Base-by-base conservation (phyloP, 306 rosid genomes). In the Citrullus colocynthis region DNA sequence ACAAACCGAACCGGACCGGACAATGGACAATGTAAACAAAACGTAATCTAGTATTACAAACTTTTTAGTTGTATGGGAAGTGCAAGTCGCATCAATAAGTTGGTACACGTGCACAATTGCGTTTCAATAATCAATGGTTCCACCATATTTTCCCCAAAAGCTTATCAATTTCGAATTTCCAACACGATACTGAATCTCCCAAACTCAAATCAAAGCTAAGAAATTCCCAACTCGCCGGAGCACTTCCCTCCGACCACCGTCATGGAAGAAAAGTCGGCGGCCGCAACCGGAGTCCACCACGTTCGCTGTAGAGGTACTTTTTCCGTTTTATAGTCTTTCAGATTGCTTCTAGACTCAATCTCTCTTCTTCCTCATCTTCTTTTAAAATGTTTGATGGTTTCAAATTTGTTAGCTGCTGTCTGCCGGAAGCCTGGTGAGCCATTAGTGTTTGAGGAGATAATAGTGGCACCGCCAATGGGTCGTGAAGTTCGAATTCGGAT, bases 391-490 rank as follows among this genome's bases (percentile, higher is more conserved):
- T 20, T n/a, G 61, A n/a, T 57, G 41, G 41, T 62, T 62, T 32
- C 0, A 66, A 69, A 66, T 37, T 57, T 28, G 75, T 11, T 45
- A 94, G 98, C 98, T 39, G 94, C 96, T 57, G 80, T 94, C 9
- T 57, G 85, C 80, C 91, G 91, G 21, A 81, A 81, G 65, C 79
- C 97, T 18, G 90, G 95, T 0, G 89, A 88, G 72, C 88, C 98
- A 2, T 75, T 91, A 14, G 84, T 58, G 58, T 81, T 89, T 1
- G 97, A 94, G 81, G 96, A 94, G 80, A 79, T 94, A n/a, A 65
- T 84, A 0, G 97, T 94, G 73, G 96, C 96, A 2, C 93, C 96
- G 14, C 97, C 97, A 4, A 83, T 89, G 97, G 77, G 91, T 39
- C 86, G 20, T 64, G 98, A 91, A 81, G 91, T 66, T 52, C 82